Evolutionary conservation across 2,329 filamentous ascomycete species (phyloP).

Genomic region (Pyrenochaeta sp.): DNA sequence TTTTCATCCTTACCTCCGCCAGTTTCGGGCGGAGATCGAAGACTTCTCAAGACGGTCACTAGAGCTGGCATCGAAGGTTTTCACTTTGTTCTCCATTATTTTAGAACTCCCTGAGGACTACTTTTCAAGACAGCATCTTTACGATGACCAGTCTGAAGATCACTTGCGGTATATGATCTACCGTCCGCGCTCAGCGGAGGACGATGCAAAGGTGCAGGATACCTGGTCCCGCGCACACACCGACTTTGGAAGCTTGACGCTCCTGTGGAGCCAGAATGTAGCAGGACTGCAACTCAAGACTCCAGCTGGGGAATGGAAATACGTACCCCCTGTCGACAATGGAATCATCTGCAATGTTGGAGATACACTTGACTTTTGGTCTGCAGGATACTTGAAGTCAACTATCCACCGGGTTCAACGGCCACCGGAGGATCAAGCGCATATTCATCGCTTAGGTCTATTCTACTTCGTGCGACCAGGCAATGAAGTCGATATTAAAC

Average conservation of each 20-base stretch:
- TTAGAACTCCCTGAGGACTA: slow-evolving; percentile 51
- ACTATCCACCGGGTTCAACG: slow-evolving; percentile 61
- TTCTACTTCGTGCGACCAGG: slow-evolving; percentile 54
- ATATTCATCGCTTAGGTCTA: slow-evolving; percentile 48
- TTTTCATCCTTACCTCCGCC: slow-evolving; percentile 36
- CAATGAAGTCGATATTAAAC: slow-evolving; percentile 48
- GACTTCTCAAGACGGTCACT: slow-evolving; percentile 36
- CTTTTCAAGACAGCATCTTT: slow-evolving; percentile 49
- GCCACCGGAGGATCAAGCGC: slow-evolving; percentile 54
- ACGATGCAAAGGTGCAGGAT: slow-evolving; percentile 48
- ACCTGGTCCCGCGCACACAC: slow-evolving; percentile 59
- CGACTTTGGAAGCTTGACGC: slow-evolving; percentile 58
- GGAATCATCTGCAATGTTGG: slow-evolving; percentile 62
- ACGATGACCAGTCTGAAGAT: slow-evolving; percentile 48
- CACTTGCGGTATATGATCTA: slow-evolving; percentile 55
- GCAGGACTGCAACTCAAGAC: slow-evolving; percentile 59
- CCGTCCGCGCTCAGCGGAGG: slow-evolving; percentile 50
- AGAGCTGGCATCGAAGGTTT: slow-evolving; percentile 44
- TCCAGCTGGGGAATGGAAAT: slow-evolving; percentile 56
- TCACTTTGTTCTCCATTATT: slow-evolving; percentile 52
- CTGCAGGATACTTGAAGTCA: slow-evolving; percentile 57
- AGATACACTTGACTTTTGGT: slow-evolving; percentile 53
- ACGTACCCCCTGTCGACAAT: slow-evolving; percentile 56
- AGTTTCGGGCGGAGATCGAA: slow-evolving; percentile 37
- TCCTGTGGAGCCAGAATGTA: slow-evolving; percentile 59